Conservation (phyloP, 2,329 filamentous ascomycete genomes). For the Paecilomyces fulvus region DNA sequence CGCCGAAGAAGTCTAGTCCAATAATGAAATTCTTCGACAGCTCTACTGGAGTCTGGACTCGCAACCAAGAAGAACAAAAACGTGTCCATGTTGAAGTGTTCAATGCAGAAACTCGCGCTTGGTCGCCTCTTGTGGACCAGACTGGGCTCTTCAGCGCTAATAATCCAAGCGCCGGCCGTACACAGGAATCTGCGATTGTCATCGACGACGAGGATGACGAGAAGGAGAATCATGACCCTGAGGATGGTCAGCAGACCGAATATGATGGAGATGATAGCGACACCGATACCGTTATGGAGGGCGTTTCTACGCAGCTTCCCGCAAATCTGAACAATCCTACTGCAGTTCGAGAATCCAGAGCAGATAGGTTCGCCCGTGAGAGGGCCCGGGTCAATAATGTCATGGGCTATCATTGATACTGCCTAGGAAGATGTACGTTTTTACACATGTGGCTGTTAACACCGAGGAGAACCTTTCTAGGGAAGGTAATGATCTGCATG, state of each 20-base stretch:
- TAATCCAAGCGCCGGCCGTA: neutral
- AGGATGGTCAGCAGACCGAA: neutral
- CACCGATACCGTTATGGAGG: neutral
- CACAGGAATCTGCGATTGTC: neutral
- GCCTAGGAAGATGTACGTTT: neutral
- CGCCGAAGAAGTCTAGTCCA: neutral
- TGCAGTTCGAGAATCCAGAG: neutral
- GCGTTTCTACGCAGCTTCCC: neutral
- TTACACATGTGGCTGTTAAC: neutral
- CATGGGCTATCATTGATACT: neutral
- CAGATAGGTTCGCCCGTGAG: neutral
- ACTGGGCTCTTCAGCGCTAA: neutral
- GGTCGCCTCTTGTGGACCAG: neutral
- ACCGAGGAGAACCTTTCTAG: neutral
- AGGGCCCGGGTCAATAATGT: neutral
- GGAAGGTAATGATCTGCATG: neutral
- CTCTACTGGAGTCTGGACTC: neutral
- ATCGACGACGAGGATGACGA: neutral
- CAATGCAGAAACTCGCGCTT: neutral
- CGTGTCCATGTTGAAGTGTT: neutral
- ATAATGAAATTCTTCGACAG: neutral
- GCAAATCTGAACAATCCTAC: neutral
- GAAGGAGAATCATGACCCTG: neutral
- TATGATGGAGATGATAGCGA: neutral
- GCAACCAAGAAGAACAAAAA: neutral